Base-by-base conservation (phyloP, 2,329 filamentous ascomycete species). In the Botryotinia globosa region DNA sequence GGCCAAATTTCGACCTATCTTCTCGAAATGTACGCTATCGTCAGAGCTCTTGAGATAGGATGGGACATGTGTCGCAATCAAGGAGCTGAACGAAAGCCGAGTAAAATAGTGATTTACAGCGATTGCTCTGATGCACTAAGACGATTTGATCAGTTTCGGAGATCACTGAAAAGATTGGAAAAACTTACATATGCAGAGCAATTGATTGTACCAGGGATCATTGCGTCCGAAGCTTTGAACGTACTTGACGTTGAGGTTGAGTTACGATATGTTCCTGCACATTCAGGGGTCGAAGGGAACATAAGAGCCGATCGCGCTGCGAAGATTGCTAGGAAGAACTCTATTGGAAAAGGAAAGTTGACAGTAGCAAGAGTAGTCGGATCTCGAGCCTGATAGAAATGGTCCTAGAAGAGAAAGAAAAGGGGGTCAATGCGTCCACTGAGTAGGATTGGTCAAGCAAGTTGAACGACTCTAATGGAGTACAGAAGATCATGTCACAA, bases 11-110 rank as follows among this genome's bases (percentile, higher is more conserved):
- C 70, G 34, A 63, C 58, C 6, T 7, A 73, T 71, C 39, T 61
- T 25, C 71, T 74, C 48, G 67, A 74, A 56, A 48, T 73, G 0
- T 74, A 71, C 42, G 71, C 63, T 54, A 69, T 74, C 67, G 61
- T 64, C 37, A 73, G 73, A 71, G 73, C 71, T 37, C 59, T 74
- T 39, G 56, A 74, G 63, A 73, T 74, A 37, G 71, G 39, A 29
- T 74, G 45, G 66, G 68, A 73, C 61, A 32, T 48, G 44, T 65
- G 42, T 58, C 56, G 56, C 58, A 54, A 73, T 39, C 25, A 58
- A 42, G 71, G 64, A n/a, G 45, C 39, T 32, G 71, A 65, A 48
- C 45, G 70, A 48, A 72, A 32, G 34, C 70, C 42, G 29, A 73
- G 62, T 45, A 67, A 58, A 4, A 61, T 64, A 68, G 45, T 73